Conservation (phyloP, 2,329 filamentous ascomycete species). For the Ophiobolus disseminans region DNA sequence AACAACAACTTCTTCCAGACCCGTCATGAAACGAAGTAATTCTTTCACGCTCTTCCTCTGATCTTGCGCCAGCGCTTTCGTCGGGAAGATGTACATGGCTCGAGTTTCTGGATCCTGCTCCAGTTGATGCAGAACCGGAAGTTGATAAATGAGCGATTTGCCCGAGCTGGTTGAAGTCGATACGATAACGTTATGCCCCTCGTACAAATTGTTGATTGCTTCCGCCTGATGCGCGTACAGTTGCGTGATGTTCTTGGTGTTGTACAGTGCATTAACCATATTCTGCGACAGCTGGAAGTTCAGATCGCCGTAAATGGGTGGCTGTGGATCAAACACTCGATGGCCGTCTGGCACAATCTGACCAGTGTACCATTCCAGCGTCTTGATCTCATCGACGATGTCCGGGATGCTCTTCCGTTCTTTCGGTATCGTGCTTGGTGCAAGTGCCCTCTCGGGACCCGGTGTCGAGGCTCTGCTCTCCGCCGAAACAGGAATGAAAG, state of each 20-base stretch:
- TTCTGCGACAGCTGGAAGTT: constrained; percentile 87
- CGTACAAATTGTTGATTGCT: constrained; percentile 85
- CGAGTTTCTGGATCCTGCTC: constrained; percentile 78
- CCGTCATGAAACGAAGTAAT: constrained; percentile 79
- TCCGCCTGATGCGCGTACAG: constrained; percentile 93
- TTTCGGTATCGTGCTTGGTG: constrained; percentile 77
- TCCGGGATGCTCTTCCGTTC: constrained; percentile 82
- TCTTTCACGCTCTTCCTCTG: constrained; percentile 88
- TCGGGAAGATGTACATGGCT: constrained; percentile 98
- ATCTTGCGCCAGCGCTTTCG: constrained; percentile 94
- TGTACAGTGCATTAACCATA: constrained; percentile 95
- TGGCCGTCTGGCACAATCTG: constrained; percentile 95
- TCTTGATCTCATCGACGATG: constrained; percentile 84
- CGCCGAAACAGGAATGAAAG: constrained; percentile 68
- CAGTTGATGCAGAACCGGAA: constrained; percentile 86
- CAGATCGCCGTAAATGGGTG: constrained; percentile 80
- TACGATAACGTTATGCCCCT: constrained; percentile 86
- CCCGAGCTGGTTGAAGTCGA: constrained; percentile 95
- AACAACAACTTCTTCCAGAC: constrained; percentile 76
- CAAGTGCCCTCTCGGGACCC: constrained; percentile 50
- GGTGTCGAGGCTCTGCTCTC: constrained; percentile 53
- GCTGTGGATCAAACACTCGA: constrained; percentile 85
- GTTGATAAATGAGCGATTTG: constrained; percentile 97
- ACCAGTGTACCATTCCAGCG: constrained; percentile 83
- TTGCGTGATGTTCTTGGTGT: constrained; percentile 82